Evolutionary conservation across 2,329 filamentous ascomycete species (phyloP), one percentile per base, ranked within the genome.

Genomic region (Seiridium unicorne): DNA sequence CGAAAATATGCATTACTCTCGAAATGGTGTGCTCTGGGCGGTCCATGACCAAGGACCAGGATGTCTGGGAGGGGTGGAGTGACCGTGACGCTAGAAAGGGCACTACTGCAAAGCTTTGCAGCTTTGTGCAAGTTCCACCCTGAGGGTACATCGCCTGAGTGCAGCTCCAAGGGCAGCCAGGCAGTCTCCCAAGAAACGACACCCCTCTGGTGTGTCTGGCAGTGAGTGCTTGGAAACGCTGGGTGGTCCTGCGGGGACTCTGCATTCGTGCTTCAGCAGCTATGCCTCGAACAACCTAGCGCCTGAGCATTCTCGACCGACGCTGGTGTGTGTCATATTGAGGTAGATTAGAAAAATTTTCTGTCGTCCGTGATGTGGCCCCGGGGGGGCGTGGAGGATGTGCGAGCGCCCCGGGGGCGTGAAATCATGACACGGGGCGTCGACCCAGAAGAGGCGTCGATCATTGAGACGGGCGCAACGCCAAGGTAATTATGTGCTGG

Each of bases 11-110:
- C 55, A 51, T 51, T 34, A 18, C n/a, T 35, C 32, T 58, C 54
- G 18, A 55, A 47, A 57, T 57, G 54, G 54, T 57, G 54, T 57
- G 54, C 54, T 57, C 42, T 57, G 44, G 44, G 54, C 54, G 44
- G n/a, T 46, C 26, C 31, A 57, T 57, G 54, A 51, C 55, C 55
- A 48, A 58, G 46, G 55, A 47, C 40, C 42, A 44, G 54, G 54
- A n/a, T 40, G 13, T 8, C 13, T 9, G 18, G 10, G 42, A 46
- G 54, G 18, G 54, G 54, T 46, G 54, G 42, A 46, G 54, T 32
- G 53, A 44, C 26, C 53, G 53, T 55, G 53, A 44, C 36, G 40
- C 36, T 44, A 55, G 53, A 35, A 32, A 53, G 31, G 35, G 35
- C 31, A 38, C 49, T 53, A 53, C 49, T 53, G 49, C 49, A 53